Base-by-base conservation (phyloP, 129 eudicot genomes). In the Flaveria robusta region DNA sequence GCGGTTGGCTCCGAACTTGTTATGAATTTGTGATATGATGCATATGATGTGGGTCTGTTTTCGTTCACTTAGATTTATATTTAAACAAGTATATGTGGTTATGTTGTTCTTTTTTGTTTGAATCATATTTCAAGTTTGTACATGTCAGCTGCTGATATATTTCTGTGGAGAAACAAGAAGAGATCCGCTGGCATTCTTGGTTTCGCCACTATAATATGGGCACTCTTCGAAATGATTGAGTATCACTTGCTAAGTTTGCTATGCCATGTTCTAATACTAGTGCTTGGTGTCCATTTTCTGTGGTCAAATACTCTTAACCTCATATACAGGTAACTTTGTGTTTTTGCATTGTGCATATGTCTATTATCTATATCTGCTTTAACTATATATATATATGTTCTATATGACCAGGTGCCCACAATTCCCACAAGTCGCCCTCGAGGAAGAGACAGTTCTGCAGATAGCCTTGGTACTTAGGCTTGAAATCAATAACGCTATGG, bases 111-210 rank as follows among this genome's bases (percentile, higher is more conserved):
- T 37, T 67, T 23, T 19, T 0, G 16, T 41, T 26, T 54, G 5
- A 15, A 72, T 51, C 29, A 34, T 66, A 19, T 22, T 18, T 39
- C 5, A 31, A 52, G 39, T 71, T 52, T 54, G 9, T 52, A 52
- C 2, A 19, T 80, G 63, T 42, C 90, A 93, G 98, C 90, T 82
- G 97, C 98, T 86, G 98, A 90, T 80, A 75, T 93, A 77, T 75
- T 93, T 72, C 82, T 93, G 12, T 93, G 97, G 93, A 88, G 93
- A 85, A 82, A 90, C 81, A 93, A 88, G 88, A 93, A 88, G 68
- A 71, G 80, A 67, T 70, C 97, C 19, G 87, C 80, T 60, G 79
- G 80, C 14, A 86, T 88, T 22, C 86, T 93, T 60, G 93, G 91
- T 84, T 75, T 84, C 50, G 97, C 88, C 15, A 93, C 98, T 51